Evolutionary conservation across 495 filamentous ascomycete species (phyloP), one percentile per base, ranked within the genome.

Genomic region (Neurospora sp.): DNA sequence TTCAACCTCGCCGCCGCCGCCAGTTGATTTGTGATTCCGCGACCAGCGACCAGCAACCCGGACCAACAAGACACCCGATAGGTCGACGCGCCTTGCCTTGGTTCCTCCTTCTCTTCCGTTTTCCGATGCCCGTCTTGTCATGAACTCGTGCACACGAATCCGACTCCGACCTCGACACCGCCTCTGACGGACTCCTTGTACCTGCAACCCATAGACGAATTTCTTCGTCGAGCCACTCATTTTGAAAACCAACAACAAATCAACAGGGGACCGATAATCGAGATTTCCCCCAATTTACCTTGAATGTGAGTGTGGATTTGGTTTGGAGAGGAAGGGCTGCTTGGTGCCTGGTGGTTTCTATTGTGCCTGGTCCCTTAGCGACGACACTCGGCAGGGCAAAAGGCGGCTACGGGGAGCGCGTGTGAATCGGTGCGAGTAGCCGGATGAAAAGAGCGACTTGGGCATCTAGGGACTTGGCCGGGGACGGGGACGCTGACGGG

Each of bases 161-260:
- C 46, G 31, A 71, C 69, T 38, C 54, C 66, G 39, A 75, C 74
- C 69, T 31, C 77, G 72, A 76, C 72, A 69, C 73, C 72, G 66
- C 76, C 73, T 73, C 73, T 80, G 76, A 80, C 78, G 74, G 74
- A 75, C 73, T 39, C 39, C 73, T 72, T 46, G 23, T 46, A 44
- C 70, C 44, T 44, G 44, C 49, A 35, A 23, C 37, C 72, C 23
- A 54, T 16, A 71, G 78, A 79, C 79, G 79, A 79, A 16, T 37
- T 74, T 81, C 78, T 77, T 83, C 84, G 84, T 85, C 84, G 75
- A 83, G 79, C 81, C 84, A 79, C 84, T 86, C 84, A 74, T 83
- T 84, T 85, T 81, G 79, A 76, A 70, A 76, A 75, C 41, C 44
- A 73, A 44, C 73, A 75, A 71, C 73, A 31, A 35, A 62, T 66